Conservation (phyloP, 2,329 filamentous ascomycete species). For the Parastagonospora nodorum region DNA sequence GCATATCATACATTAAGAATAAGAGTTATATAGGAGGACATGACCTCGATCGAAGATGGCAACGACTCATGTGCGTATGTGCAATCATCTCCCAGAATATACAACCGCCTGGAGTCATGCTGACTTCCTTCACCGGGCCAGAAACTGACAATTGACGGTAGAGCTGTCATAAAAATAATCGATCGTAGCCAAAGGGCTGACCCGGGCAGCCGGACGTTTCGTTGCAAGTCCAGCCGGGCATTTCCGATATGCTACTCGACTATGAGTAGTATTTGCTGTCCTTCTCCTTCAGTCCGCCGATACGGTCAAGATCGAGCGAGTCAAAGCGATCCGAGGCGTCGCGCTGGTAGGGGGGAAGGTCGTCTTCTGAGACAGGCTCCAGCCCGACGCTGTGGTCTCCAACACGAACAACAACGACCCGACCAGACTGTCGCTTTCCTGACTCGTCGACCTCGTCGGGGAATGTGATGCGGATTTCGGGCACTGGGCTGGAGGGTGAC, state of each 20-base stretch:
- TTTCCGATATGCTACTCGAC: slow-evolving; percentile 9
- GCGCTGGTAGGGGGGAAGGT: slow-evolving; percentile 88
- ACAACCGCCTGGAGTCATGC: slow-evolving; percentile 35
- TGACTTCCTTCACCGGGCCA: slow-evolving; percentile 18
- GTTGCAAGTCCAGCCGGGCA: slow-evolving; percentile 20
- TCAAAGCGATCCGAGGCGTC: slow-evolving; percentile 81
- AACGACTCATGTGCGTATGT: slow-evolving; percentile 27
- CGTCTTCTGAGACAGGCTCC: slow-evolving; percentile 74
- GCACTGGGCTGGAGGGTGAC: slow-evolving; percentile 78
- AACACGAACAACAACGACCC: slow-evolving; percentile 89
- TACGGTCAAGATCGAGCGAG: slow-evolving; percentile 90
- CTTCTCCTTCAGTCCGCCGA: slow-evolving; percentile 95
- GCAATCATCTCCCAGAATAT: slow-evolving; percentile 45
- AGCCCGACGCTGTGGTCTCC: slow-evolving; percentile 88
- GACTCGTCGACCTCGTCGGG: slow-evolving; percentile 88
- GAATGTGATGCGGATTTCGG: slow-evolving; percentile 98
- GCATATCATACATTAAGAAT: slow-evolving; percentile 51
- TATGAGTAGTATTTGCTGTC: slow-evolving; percentile 57
- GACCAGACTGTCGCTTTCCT: slow-evolving; percentile 80
- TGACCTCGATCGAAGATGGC: slow-evolving; percentile 41
- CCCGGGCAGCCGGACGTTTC: slow-evolving; percentile 20
- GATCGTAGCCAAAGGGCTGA: slow-evolving; percentile 46
- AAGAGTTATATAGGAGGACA: slow-evolving; percentile 48
- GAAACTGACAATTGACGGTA: slow-evolving; percentile 32
- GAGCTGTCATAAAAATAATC: slow-evolving; percentile 42